Conservation (phyloP, 305 asterid species). For the Rubia tinctorum region DNA sequence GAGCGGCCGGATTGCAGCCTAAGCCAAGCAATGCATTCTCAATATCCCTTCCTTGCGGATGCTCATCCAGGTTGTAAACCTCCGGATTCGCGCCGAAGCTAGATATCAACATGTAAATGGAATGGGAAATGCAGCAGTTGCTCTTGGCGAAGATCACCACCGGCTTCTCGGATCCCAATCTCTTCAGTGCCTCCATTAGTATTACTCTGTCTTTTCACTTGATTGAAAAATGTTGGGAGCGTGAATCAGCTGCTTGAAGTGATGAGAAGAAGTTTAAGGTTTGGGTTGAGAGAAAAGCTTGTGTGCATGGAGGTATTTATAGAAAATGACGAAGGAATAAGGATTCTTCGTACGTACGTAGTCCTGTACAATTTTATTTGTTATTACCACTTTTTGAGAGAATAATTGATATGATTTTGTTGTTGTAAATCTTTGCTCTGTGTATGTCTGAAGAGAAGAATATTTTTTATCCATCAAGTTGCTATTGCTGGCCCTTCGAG, state of each 20-base stretch:
- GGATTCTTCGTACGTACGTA: neutral
- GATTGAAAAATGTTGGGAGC: neutral
- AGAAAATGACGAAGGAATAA: neutral
- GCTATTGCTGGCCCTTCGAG: neutral
- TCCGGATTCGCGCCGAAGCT: slow-evolving; percentile 22
- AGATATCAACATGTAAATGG: slow-evolving; percentile 12
- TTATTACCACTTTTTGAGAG: neutral
- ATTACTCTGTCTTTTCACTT: neutral
- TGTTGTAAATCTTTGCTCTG: neutral
- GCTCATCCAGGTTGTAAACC: slow-evolving; percentile 21
- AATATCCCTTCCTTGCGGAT: slow-evolving; percentile 15
- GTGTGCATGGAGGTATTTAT: neutral
- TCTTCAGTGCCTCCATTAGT: slow-evolving; percentile 17
- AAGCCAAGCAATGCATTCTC: slow-evolving; percentile 18
- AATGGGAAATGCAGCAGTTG: slow-evolving; percentile 22
- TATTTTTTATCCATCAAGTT: slow-evolving; percentile 1
- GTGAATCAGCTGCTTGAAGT: neutral
- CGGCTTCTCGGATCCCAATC: slow-evolving; percentile 15
- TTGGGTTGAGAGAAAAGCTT: neutral
- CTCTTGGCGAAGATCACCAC: slow-evolving; percentile 29
- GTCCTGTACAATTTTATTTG: neutral
- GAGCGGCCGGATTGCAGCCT: slow-evolving; percentile 32
- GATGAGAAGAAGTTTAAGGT: neutral
- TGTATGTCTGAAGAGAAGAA: neutral
- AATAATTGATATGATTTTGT: neutral